Conservation (phyloP, 2,329 filamentous ascomycete species). For the Zymoseptoria brevis region DNA sequence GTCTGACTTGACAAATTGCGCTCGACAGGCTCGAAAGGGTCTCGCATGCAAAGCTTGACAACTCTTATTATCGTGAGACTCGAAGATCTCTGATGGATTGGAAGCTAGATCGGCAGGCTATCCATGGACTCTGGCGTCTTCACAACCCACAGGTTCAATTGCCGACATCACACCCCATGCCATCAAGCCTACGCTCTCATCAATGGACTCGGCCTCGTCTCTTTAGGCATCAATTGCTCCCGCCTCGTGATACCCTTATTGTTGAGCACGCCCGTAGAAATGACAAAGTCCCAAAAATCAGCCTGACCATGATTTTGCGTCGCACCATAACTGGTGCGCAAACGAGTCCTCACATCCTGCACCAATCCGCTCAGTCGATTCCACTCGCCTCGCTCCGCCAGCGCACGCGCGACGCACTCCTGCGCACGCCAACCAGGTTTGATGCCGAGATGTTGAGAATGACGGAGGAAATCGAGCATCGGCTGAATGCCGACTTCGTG, state of each 20-base stretch:
- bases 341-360: conserved; percentile 7
- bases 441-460: conserved; percentile 34
- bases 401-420: conserved; percentile 30
- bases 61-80: not conserved
- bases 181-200: conserved; percentile 1
- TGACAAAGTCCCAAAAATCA: conserved; percentile 14
- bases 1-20: not conserved
- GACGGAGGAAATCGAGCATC: conserved; percentile 36
- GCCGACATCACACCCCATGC: not conserved
- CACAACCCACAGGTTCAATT: not conserved
- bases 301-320: conserved; percentile 3
- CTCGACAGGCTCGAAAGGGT: not conserved
- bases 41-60: not conserved
- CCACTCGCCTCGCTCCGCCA: conserved; percentile 32
- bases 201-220: conserved; percentile 2
- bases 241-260: conserved; percentile 2
- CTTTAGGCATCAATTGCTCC: not conserved
- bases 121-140: not conserved
- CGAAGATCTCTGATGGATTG: not conserved
- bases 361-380: conserved; percentile 31
- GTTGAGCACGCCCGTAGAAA: conserved; percentile 8
- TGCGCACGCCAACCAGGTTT: conserved; percentile 38
- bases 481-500: conserved; percentile 41
- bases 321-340: conserved; percentile 4
- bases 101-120: not conserved